Conservation (phyloP, 1,284 basidiomycete genomes). For the Tilletiopsis washingtonensis region DNA sequence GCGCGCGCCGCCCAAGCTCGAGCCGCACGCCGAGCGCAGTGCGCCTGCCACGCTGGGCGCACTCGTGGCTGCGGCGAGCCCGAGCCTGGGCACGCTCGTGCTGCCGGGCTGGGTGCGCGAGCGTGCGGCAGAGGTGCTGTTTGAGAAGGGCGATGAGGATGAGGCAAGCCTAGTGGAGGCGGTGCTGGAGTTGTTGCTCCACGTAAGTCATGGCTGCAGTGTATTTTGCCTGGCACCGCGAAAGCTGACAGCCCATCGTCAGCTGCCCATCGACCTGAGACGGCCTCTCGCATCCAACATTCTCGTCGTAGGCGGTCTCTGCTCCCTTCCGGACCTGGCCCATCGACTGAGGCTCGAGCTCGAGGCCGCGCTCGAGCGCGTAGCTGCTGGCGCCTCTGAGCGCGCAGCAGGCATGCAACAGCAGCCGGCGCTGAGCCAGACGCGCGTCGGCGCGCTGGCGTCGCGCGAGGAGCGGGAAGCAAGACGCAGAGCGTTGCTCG, state of each 20-base stretch:
- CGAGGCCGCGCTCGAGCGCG: conserved; percentile 54
- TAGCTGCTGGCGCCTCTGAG: no score
- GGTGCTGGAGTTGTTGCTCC: conserved; percentile 66
- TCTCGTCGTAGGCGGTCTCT: conserved; percentile 76
- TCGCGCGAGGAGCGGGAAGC: no score
- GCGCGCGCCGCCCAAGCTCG: no score
- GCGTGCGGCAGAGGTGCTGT: conserved; percentile 78
- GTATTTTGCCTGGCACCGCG: conserved; percentile 2
- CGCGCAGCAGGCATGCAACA: no score
- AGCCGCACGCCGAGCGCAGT: no score
- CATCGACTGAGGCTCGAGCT: conserved; percentile 72
- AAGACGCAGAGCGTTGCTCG: no score
- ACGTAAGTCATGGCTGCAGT: conserved; percentile 53
- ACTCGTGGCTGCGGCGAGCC: no score
- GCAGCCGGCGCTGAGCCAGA: no score
- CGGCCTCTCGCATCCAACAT: conserved; percentile 70
- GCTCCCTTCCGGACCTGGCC: conserved; percentile 85
- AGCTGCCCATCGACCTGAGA: conserved; percentile 83
- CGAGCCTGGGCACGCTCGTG: conserved; percentile 60
- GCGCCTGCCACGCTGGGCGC: no score
- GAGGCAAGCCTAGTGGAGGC: conserved; percentile 65
- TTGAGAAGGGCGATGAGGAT: conserved; percentile 72
- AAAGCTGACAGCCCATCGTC: conserved; percentile 3
- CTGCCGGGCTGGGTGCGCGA: conserved; percentile 93
- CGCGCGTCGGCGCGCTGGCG: no score